Evolutionary conservation across 257 asterid genomes (phyloP).

Genomic region (Solanum lycopersicoides): DNA sequence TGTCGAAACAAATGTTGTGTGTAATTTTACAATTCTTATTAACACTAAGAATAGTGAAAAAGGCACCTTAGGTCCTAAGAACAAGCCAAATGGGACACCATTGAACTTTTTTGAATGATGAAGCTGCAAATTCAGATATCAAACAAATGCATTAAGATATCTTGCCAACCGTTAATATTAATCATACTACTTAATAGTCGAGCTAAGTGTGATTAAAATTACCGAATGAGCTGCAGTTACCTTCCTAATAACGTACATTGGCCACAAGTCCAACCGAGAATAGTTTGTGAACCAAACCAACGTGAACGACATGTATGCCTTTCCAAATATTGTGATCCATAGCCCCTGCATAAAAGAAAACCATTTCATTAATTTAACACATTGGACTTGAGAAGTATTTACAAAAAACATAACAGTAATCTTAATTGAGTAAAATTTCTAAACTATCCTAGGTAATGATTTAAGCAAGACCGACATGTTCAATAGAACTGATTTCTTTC

Average conservation of each 20-base stretch:
- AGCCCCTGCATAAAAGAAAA: conserved; percentile 49
- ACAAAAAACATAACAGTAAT: background rate
- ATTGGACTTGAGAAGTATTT: background rate
- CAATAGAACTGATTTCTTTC: background rate
- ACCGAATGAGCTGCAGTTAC: conserved; percentile 97
- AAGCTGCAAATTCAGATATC: conserved; percentile 51
- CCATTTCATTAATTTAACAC: background rate
- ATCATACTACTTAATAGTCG: background rate
- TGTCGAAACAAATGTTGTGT: background rate
- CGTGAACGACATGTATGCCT: conserved; percentile 96
- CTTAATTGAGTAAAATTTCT: background rate
- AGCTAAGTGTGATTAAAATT: background rate
- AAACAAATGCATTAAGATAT: background rate
- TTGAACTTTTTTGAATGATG: conserved; percentile 88
- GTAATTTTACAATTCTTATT: background rate
- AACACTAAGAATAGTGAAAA: too few species aligned
- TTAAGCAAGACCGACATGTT: background rate
- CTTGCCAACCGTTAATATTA: background rate
- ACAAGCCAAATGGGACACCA: conserved; percentile 85
- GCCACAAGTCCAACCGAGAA: conserved; percentile 93
- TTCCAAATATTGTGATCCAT: conserved; percentile 46
- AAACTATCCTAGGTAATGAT: too few species aligned
- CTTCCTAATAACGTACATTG: conserved; percentile 68
- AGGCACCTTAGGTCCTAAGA: conserved; percentile 47
- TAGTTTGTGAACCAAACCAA: conserved; percentile 88